phyloP scores from a whole-genome alignment of 176 grass and related monocot species.

The Avena sativa region DNA sequence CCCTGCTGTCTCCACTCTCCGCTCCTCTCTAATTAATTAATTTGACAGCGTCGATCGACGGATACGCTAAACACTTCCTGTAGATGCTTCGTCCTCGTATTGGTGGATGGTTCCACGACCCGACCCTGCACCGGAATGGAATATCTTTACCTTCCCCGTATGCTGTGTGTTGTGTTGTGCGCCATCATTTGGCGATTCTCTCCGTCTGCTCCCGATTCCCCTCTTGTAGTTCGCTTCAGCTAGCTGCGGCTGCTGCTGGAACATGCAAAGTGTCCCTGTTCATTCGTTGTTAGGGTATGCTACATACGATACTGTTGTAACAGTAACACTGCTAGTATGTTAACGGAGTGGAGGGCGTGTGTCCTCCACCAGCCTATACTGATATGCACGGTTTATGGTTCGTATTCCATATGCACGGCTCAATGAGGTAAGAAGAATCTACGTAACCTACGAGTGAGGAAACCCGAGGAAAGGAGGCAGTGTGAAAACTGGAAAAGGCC shows the following conservation, averaged over 20 bases:
- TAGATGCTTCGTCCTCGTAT: background rate
- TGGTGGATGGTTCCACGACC: background rate
- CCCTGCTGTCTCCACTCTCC: background rate
- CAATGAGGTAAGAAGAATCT: background rate
- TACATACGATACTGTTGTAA: too few relatives aligned
- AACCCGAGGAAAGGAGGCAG: background rate
- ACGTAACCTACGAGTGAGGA: background rate
- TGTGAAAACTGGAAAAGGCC: background rate
- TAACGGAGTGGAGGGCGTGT: too few relatives aligned
- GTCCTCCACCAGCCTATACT: background rate
- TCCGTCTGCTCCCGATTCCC: too few relatives aligned
- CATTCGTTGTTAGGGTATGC: too few relatives aligned
- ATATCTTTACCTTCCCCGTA: background rate
- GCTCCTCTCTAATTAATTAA: background rate
- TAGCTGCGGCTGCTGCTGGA: too few relatives aligned
- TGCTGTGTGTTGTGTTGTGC: too few relatives aligned
- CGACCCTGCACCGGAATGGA: background rate
- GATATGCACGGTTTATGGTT: too few relatives aligned
- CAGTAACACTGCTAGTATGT: too few relatives aligned
- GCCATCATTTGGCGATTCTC: too few relatives aligned
- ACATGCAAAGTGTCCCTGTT: too few relatives aligned
- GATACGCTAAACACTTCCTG: too few relatives aligned
- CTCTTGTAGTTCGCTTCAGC: too few relatives aligned
- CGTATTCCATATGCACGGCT: background rate
- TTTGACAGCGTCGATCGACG: background rate